Conservation (phyloP, 495 filamentous ascomycete species). For the Podospora pseudocomata region DNA sequence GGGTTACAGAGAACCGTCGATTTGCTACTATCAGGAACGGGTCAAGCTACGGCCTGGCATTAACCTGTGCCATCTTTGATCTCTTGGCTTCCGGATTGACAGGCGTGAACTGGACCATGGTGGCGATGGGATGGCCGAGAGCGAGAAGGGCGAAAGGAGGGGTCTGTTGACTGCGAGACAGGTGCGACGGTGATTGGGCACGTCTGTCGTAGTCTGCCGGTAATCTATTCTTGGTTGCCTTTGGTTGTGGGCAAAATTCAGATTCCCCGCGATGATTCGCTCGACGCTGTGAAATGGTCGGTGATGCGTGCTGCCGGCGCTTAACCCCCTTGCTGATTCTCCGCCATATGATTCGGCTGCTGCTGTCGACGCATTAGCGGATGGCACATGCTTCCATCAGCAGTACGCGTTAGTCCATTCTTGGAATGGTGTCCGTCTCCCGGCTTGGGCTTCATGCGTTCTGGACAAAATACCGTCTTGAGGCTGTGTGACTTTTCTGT, state of each 20-base stretch:
- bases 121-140: slow-evolving; percentile 1
- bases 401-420: not conserved
- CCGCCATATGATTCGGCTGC: slow-evolving; percentile 31
- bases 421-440: not conserved
- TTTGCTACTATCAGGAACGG: not conserved
- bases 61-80: not conserved
- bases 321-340: slow-evolving; percentile 30
- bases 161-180: slow-evolving; percentile 6
- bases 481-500: not conserved
- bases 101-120: slow-evolving; percentile 8
- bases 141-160: slow-evolving; percentile 13
- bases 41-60: not conserved
- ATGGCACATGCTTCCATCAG: slow-evolving; percentile 4
- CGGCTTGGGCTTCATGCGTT: not conserved
- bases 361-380: slow-evolving; percentile 24
- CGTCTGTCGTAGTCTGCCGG: slow-evolving; percentile 19
- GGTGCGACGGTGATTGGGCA: slow-evolving; percentile 24
- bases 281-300: slow-evolving; percentile 19
- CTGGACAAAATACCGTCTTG: not conserved
- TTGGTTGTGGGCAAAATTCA: slow-evolving; percentile 20
- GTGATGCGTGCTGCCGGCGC: slow-evolving; percentile 36
- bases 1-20: slow-evolving; percentile 5
- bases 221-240: slow-evolving; percentile 38
- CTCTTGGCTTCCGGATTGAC: slow-evolving; percentile 5
- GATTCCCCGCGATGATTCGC: slow-evolving; percentile 23